phyloP scores from a whole-genome alignment of 129 eudicot species.

The Logfia minima region DNA sequence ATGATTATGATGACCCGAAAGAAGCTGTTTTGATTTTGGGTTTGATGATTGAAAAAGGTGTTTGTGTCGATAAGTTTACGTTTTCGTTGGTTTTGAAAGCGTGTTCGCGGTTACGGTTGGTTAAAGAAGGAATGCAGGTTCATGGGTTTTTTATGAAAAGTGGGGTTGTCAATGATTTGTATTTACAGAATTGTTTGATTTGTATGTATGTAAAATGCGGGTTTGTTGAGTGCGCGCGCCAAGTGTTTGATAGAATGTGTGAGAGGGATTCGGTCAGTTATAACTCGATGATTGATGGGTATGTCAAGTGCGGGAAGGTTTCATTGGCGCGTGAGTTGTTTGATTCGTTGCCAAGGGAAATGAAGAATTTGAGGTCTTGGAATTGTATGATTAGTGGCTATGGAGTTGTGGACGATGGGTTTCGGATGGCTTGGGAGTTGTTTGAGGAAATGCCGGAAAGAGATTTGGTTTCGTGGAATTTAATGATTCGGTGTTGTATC shows the following conservation, averaged over 20 bases:
- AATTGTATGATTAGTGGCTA: slow-evolving; percentile 69
- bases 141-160: slow-evolving; percentile 59
- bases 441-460: slow-evolving; percentile 68
- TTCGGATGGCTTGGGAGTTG: slow-evolving; percentile 51
- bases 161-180: slow-evolving; percentile 50
- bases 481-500: slow-evolving; percentile 59
- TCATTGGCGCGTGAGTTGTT: slow-evolving; percentile 50
- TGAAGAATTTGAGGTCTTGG: slow-evolving; percentile 73
- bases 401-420: slow-evolving; percentile 40
- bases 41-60: slow-evolving; percentile 60
- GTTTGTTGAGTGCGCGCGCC: slow-evolving; percentile 50
- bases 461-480: slow-evolving; percentile 74
- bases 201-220: slow-evolving; percentile 57
- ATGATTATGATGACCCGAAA: slow-evolving; percentile 51
- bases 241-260: slow-evolving; percentile 58
- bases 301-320: slow-evolving; percentile 56
- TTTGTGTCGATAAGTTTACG: slow-evolving; percentile 54
- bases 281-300: slow-evolving; percentile 77
- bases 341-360: slow-evolving; percentile 48
- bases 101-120: slow-evolving; percentile 44
- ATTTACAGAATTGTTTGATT: slow-evolving; percentile 61
- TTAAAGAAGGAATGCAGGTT: slow-evolving; percentile 60
- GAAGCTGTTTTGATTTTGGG: slow-evolving; percentile 48
- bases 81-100: slow-evolving; percentile 66
- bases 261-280: slow-evolving; percentile 56